These are phyloP conservation scores for Leptomonas seymouri DNA, from an alignment of 208 protist genomes.

Conservation along the genomic window DNA sequence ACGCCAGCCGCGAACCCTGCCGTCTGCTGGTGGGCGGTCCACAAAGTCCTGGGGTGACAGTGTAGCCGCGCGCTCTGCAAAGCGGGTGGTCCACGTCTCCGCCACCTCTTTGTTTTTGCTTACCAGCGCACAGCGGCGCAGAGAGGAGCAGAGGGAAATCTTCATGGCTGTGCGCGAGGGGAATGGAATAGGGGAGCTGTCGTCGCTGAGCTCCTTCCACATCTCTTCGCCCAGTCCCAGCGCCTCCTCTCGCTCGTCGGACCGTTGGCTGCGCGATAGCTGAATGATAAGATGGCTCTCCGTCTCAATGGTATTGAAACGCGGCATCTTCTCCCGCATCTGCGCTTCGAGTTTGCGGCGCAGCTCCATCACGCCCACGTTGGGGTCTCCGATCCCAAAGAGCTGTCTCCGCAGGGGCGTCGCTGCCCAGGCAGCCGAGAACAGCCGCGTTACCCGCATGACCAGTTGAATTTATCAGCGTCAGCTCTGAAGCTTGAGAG, in stretches of 20 bases:
- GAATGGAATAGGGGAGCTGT: constrained; percentile 44
- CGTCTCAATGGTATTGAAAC: constrained; percentile 56
- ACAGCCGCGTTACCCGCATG: constrained; percentile 11
- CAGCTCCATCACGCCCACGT: constrained; percentile 31
- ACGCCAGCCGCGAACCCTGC: constrained; percentile 30
- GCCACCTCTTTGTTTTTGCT: constrained; percentile 40
- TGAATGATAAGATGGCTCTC: constrained; percentile 63
- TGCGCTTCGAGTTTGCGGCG: constrained; percentile 34
- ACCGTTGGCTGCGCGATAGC: constrained; percentile 51
- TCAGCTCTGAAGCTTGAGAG: neutral
- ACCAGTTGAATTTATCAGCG: neutral
- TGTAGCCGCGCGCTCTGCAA: constrained; percentile 49
- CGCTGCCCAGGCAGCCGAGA: neutral
- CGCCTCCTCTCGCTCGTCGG: constrained; percentile 68
- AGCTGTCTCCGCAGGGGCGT: constrained; percentile 12
- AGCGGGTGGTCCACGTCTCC: constrained; percentile 77
- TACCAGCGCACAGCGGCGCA: constrained; percentile 82
- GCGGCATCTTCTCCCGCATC: constrained; percentile 31
- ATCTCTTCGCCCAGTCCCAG: constrained; percentile 67
- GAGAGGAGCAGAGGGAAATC: constrained; percentile 63
- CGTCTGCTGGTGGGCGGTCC: constrained; percentile 19
- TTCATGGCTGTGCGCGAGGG: constrained; percentile 63
- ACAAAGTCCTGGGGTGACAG: constrained; percentile 68
- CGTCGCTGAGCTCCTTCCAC: constrained; percentile 67
- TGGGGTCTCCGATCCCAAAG: constrained; percentile 1